Base-by-base conservation (phyloP, 2,329 filamentous ascomycete species). In the Pyrenophora tritici-repentis region DNA sequence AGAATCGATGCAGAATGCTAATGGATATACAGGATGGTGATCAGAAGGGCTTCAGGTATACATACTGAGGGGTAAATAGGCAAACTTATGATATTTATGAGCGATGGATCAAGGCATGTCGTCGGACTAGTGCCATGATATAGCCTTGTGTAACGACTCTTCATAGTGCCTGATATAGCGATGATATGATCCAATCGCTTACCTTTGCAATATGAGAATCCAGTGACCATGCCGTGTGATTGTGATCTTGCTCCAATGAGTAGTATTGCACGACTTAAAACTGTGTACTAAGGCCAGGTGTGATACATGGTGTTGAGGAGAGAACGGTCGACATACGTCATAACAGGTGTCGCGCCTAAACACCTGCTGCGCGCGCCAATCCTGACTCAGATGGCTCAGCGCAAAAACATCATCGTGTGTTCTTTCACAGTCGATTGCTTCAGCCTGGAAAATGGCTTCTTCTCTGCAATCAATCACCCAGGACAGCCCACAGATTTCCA, bases 31-130 rank as follows among this genome's bases (percentile, higher is more conserved):
- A 67, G 65, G 64, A 70, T 39, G 56, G 61, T 17, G 61, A 68
- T 45, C 68, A 72, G 59, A 67, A 62, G 47, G 68, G 69, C 6
- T 72, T 72, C 60, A 63, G 69, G 41, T 72, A 72, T 44, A 72
- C 69, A 10, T 56, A 65, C 44, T 69, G 53, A 46, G 33, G 9
- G 17, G 26, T 4, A 12, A 31, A 24, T 18, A 4, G 14, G 22
- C 29, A 9, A 18, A 13, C 16, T 22, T 4, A 31, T 13, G 38
- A 18, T 36, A 8, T 12, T 36, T 16, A 16, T n/a, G 42, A 9
- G 14, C 8, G 20, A 37, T 6, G 22, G 14, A 13, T 10, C 14
- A 7, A 31, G n/a, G 6, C 16, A 38, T 4, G 32, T 17, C 9
- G 41, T 35, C 13, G n/a, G n/a, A 22, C 32, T 10, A 10, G 10